Evolutionary conservation across 202 grass and related monocot species (phyloP), one percentile per base, ranked within the genome.

Genomic region (Eragrostis tef): DNA sequence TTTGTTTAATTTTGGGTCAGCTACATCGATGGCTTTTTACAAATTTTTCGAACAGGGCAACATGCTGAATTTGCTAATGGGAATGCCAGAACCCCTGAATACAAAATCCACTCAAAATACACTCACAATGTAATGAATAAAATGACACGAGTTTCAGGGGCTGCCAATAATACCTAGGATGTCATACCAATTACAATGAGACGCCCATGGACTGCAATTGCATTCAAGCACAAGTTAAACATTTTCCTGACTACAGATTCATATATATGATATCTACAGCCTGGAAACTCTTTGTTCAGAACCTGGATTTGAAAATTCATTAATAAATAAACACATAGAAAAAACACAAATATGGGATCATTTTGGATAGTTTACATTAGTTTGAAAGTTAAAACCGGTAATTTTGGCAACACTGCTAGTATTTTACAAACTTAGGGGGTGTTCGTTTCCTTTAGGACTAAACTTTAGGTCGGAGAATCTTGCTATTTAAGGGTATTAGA

Each of bases 111-210:
- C 21, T 60, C 12, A n/a, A n/a, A n/a, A n/a, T n/a, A n/a, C 49
- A 69, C 7, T 71, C 41, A 64, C 54, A 72, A 57, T 10, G 52
- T 72, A 36, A 61, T 72, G 25, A 73, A 44, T 64, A 48, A 39
- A 41, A 10, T 36, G 3, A 31, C 81, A 76, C n/a, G 41, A 60
- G 16, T 61, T 86, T 77, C 34, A 81, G 27, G 57, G 29, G 41
- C 49, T 86, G 44, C 10, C n/a, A 42, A 70, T 41, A 24, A 3
- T 91, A 94, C 92, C 95, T 98, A 92, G 86, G 95, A 98, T 27
- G 94, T 93, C 96, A 98, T 98, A 57, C 96, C 96, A 43, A 98
- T 98, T 75, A 98, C 85, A 88, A 98, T 74, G 48, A 98, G 90
- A 46, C 67, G 87, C 58, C 96, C 96, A 82, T 93, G 81, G 73